Evolutionary conservation across 805 yeast genomes (phyloP).

Genomic region (Candida vaughaniae): DNA sequence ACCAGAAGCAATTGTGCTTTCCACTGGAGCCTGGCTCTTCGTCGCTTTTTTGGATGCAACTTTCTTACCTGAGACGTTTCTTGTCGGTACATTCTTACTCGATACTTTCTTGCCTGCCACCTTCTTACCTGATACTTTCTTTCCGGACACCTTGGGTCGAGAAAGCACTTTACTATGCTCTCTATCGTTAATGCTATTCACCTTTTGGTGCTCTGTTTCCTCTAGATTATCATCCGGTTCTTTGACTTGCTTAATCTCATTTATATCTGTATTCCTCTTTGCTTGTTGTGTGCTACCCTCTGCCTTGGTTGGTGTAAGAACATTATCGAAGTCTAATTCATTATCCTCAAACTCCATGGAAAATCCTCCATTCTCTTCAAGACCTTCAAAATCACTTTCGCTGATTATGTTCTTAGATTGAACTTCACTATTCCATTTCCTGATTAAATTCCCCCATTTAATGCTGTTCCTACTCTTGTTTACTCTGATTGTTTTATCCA

Average conservation of each 20-base stretch:
- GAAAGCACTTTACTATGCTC: not conserved
- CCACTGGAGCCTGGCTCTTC: too few species aligned
- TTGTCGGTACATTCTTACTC: not conserved
- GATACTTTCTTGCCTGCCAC: slow-evolving; percentile 3
- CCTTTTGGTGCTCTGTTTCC: not conserved
- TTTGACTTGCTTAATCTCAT: not conserved
- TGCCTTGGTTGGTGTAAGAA: not conserved
- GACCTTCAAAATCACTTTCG: slow-evolving; percentile 40
- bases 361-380: slow-evolving; percentile 16
- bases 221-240: not conserved
- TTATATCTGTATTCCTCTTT: not conserved
- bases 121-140: slow-evolving; percentile 2
- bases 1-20: not conserved
- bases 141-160: not conserved
- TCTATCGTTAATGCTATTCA: not conserved
- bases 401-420: slow-evolving; percentile 19
- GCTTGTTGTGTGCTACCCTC: not conserved
- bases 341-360: slow-evolving; percentile 14
- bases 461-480: slow-evolving; percentile 37
- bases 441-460: slow-evolving; percentile 16
- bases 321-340: slow-evolving; percentile 8
- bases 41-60: not conserved
- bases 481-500: slow-evolving; percentile 33
- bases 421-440: slow-evolving; percentile 9
- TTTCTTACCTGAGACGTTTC: not conserved